Evolutionary conservation across 163 green algal genomes (phyloP).

Genomic region (Smithsoniella earleae): DNA sequence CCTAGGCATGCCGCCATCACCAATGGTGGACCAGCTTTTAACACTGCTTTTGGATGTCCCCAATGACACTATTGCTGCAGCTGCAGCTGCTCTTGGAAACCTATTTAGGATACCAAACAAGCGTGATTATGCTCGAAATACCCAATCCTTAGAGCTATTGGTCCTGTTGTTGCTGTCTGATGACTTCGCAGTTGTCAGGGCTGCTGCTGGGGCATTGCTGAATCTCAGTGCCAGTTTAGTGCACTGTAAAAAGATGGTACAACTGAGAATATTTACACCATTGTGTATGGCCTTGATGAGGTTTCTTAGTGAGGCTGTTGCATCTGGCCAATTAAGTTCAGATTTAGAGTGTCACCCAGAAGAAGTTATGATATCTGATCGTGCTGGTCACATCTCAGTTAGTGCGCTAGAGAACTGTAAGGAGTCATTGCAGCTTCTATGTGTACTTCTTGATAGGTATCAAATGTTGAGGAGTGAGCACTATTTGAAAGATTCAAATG

Average conservation of each 20-base stretch:
- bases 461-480: too few relatives aligned
- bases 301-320: background rate
- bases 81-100: slow-evolving; percentile 10
- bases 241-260: background rate
- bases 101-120: background rate
- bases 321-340: background rate
- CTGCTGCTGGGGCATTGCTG: slow-evolving; percentile 24
- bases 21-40: background rate
- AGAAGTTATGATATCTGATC: background rate
- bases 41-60: background rate
- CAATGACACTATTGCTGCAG: slow-evolving; percentile 27
- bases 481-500: slow-evolving; percentile 12
- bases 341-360: background rate
- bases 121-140: background rate
- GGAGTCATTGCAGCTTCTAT: slow-evolving; percentile 12
- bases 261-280: background rate
- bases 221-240: background rate
- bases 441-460: background rate
- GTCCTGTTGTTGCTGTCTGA: background rate
- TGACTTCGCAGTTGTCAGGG: background rate
- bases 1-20: background rate
- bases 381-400: too few relatives aligned
- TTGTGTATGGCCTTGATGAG: background rate
- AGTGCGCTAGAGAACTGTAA: background rate
- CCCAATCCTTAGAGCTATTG: background rate